These are phyloP conservation scores for Talaromyces sp. DNA, from an alignment of 2,329 filamentous ascomycete genomes.

Conservation along the genomic window DNA sequence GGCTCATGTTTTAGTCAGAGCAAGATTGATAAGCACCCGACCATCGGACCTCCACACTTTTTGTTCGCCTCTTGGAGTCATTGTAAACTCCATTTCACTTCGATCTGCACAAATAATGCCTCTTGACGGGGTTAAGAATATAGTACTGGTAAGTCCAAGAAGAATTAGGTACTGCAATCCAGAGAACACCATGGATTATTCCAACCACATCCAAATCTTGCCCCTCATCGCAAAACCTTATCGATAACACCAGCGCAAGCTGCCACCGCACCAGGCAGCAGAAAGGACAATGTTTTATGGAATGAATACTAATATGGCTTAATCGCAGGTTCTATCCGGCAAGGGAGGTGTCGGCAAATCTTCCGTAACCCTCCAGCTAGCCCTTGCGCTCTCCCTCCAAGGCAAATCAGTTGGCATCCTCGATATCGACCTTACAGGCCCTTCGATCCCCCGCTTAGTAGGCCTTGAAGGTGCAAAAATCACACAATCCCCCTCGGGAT, in stretches of 20 bases:
- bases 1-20: slow-evolving; percentile 17
- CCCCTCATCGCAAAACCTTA: slow-evolving; percentile 33
- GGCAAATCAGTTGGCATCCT: slow-evolving; percentile 92
- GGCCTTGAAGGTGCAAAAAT: slow-evolving; percentile 88
- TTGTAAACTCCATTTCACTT: background rate
- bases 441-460: slow-evolving; percentile 93
- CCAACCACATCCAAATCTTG: background rate
- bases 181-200: background rate
- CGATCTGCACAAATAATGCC: slow-evolving; percentile 36
- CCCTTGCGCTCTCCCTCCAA: slow-evolving; percentile 80
- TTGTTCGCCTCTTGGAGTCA: slow-evolving; percentile 1
- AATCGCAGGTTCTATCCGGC: slow-evolving; percentile 74
- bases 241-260: slow-evolving; percentile 38
- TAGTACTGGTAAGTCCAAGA: slow-evolving; percentile 41
- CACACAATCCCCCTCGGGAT: slow-evolving; percentile 85
- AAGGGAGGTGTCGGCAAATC: slow-evolving; percentile 99
- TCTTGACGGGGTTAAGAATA: slow-evolving; percentile 47
- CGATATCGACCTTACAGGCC: slow-evolving; percentile 93
- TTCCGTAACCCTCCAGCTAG: slow-evolving; percentile 94
- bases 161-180: background rate
- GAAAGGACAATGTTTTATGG: background rate
- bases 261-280: background rate
- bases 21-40: slow-evolving; percentile 31
- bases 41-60: slow-evolving; percentile 22
- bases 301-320: background rate